Conservation (phyloP, 2,329 filamentous ascomycete species). For the Pleomassaria siparia region DNA sequence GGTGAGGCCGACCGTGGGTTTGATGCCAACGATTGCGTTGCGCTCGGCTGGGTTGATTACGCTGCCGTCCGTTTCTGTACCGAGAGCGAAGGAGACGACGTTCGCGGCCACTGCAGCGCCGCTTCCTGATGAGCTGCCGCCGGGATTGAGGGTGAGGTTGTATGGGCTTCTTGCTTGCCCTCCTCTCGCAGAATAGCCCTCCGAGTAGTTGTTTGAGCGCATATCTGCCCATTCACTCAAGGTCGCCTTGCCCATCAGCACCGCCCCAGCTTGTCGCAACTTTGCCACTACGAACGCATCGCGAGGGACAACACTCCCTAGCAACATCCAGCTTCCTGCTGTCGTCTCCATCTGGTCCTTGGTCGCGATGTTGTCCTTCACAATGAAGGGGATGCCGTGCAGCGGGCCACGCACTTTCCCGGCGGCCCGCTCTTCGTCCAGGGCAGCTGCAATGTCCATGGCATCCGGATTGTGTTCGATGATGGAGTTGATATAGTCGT, state of each 20-base stretch:
- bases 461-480: slow-evolving; percentile 70
- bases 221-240: slow-evolving; percentile 69
- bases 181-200: slow-evolving; percentile 36
- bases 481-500: slow-evolving; percentile 63
- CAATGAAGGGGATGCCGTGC: slow-evolving; percentile 73
- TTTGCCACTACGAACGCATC: slow-evolving; percentile 65
- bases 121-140: slow-evolving; percentile 68
- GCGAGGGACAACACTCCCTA: slow-evolving; percentile 66
- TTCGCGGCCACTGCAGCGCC: slow-evolving; percentile 67
- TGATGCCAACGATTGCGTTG: slow-evolving; percentile 71
- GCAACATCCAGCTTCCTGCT: slow-evolving; percentile 67
- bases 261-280: slow-evolving; percentile 65
- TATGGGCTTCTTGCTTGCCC: slow-evolving; percentile 54
- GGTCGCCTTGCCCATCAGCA: slow-evolving; percentile 71
- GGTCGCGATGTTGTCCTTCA: slow-evolving; percentile 64
- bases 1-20: slow-evolving; percentile 73
- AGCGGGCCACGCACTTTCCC: slow-evolving; percentile 65
- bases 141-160: slow-evolving; percentile 67
- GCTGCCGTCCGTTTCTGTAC: slow-evolving; percentile 71
- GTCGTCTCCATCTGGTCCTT: slow-evolving; percentile 74
- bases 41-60: slow-evolving; percentile 71
- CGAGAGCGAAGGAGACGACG: slow-evolving; percentile 63
- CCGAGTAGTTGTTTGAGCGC: slow-evolving; percentile 36
- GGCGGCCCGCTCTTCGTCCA: slow-evolving; percentile 61
- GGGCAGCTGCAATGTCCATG: slow-evolving; percentile 59